These are phyloP conservation scores for Yarrowia hollandica DNA, from an alignment of 805 yeast genomes.

Conservation along the genomic window DNA sequence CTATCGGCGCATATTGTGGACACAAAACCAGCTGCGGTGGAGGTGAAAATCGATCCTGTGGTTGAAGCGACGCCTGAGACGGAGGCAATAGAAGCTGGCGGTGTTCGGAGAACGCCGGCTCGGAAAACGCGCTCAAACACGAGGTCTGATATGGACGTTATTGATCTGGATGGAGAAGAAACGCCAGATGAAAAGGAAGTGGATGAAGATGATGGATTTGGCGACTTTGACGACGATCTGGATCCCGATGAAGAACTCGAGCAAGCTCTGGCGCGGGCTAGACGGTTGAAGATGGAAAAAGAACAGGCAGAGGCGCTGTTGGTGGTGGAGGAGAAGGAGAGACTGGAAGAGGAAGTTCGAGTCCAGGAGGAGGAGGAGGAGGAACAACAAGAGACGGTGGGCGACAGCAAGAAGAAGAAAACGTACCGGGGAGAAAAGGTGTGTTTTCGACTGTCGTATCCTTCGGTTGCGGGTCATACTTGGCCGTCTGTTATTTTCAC, in stretches of 20 bases:
- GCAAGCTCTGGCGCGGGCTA: background rate
- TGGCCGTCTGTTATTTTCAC: constrained; percentile 2
- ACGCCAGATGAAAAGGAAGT: background rate
- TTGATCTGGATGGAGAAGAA: background rate
- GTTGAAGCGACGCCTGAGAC: too few relatives aligned
- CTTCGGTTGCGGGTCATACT: background rate
- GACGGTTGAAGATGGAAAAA: background rate
- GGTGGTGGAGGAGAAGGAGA: background rate
- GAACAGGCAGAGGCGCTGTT: background rate
- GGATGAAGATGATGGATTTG: background rate
- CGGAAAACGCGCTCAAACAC: too few relatives aligned
- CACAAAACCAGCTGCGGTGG: background rate
- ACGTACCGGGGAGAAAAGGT: constrained; percentile 3
- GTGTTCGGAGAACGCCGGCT: too few relatives aligned
- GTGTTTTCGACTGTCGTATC: background rate
- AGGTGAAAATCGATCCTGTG: background rate
- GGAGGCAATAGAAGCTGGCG: too few relatives aligned
- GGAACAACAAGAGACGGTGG: background rate
- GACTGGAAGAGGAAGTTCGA: too few relatives aligned
- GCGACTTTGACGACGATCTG: background rate
- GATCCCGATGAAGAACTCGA: background rate
- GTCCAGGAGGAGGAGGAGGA: background rate
- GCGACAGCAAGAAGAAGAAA: background rate
- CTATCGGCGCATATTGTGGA: background rate
- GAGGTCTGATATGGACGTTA: too few relatives aligned